A percentile compares a stretch with the other conserved stretches of the same genome.
phyloP scores from a whole-genome alignment of 2,329 filamentous ascomycete species.

The Penicillium paneum region DNA sequence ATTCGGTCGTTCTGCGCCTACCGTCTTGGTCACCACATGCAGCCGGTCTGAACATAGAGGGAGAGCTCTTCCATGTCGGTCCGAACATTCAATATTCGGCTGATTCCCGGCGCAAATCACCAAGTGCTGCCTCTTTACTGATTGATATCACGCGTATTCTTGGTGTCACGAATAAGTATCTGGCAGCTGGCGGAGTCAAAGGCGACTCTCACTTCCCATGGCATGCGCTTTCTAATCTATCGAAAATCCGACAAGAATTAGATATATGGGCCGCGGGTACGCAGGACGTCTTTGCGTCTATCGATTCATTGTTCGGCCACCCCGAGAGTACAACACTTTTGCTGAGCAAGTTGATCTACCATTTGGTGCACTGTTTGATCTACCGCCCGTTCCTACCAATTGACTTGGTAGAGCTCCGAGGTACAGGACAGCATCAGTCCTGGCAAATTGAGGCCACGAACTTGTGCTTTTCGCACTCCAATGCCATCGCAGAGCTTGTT shows the following conservation, averaged over 20 bases:
- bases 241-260: constrained; percentile 79
- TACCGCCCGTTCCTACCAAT: constrained; percentile 85
- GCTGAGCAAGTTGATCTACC: constrained; percentile 81
- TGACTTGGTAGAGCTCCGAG: constrained; percentile 74
- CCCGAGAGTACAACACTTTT: constrained; percentile 74
- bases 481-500: constrained; percentile 78
- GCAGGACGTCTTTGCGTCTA: constrained; percentile 72
- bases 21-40: constrained; percentile 69
- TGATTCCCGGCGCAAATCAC: constrained; percentile 65
- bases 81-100: constrained; percentile 74
- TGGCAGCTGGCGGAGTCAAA: constrained; percentile 81
- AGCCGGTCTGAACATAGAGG: constrained; percentile 63
- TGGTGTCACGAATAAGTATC: constrained; percentile 77
- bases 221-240: constrained; percentile 80
- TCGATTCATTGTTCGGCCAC: constrained; percentile 72
- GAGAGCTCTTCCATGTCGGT: constrained; percentile 75
- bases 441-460: constrained; percentile 93
- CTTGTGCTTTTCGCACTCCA: constrained; percentile 80
- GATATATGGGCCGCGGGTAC: constrained; percentile 82
- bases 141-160: constrained; percentile 82
- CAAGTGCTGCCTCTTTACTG: constrained; percentile 74
- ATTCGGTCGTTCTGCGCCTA: constrained; percentile 69
- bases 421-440: constrained; percentile 78
- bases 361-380: constrained; percentile 80
- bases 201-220: constrained; percentile 88